phyloP scores from a whole-genome alignment of 768 basidiomycete genomes.

The Tulasnella sp. region DNA sequence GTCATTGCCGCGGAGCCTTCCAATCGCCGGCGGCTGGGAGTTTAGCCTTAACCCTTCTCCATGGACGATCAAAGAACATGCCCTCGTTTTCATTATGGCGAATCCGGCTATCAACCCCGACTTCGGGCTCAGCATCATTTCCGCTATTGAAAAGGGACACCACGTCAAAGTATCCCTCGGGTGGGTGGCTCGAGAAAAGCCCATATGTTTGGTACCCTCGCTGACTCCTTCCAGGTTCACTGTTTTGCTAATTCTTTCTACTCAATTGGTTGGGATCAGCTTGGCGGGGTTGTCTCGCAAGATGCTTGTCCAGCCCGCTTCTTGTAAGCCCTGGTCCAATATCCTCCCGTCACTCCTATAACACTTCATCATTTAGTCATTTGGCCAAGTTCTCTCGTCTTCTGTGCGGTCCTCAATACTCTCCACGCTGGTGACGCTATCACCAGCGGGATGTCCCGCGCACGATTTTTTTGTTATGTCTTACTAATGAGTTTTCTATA shows the following conservation, averaged over 20 bases:
- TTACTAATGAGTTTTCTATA: slow-evolving; percentile 65
- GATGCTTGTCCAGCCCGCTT: slow-evolving; percentile 93
- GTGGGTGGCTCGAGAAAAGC: slow-evolving; percentile 33
- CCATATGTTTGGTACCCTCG: no score
- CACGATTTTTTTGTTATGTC: slow-evolving; percentile 73
- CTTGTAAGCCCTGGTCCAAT: slow-evolving; percentile 32
- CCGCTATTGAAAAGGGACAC: slow-evolving; percentile 77
- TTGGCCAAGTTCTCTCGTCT: slow-evolving; percentile 93
- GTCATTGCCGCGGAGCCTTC: slow-evolving; percentile 85
- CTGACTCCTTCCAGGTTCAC: slow-evolving; percentile 27
- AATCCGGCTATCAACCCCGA: slow-evolving; percentile 43
- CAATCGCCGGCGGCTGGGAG: slow-evolving; percentile 49
- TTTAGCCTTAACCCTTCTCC: slow-evolving; percentile 77
- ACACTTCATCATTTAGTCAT: slow-evolving; percentile 54
- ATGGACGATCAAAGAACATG: slow-evolving; percentile 97
- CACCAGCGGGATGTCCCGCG: slow-evolving; percentile 59
- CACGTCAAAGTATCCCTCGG: slow-evolving; percentile 60
- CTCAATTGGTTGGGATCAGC: slow-evolving; percentile 90
- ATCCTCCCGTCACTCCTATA: neutral
- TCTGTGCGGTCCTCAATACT: slow-evolving; percentile 92
- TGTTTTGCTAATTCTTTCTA: slow-evolving; percentile 81
- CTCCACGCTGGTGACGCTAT: slow-evolving; percentile 88
- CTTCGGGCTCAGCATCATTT: slow-evolving; percentile 79
- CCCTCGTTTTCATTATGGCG: slow-evolving; percentile 87
- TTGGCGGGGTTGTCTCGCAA: slow-evolving; percentile 84